Conservation (phyloP, 306 rosid genomes). For the Vigna radiata region DNA sequence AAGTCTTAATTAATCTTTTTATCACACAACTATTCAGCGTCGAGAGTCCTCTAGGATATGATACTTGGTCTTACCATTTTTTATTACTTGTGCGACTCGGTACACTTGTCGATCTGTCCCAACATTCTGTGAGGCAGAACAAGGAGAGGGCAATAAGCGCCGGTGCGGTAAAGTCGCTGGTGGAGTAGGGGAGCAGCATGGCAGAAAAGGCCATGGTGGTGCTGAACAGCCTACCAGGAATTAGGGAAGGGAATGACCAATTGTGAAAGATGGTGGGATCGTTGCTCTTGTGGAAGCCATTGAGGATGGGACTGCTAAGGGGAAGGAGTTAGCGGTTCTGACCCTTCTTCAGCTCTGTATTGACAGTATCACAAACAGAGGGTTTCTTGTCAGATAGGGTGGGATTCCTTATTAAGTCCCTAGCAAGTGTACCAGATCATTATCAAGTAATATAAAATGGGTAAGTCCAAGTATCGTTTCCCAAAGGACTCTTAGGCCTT, state of each 20-base stretch:
- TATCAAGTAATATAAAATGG: no score
- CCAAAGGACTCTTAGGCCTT: no score
- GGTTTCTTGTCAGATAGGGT: conserved; percentile 77
- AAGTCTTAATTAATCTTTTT: no score
- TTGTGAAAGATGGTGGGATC: conserved; percentile 79
- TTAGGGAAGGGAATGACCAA: conserved; percentile 69
- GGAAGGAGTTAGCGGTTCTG: conserved; percentile 78
- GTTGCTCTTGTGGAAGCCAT: conserved; percentile 79
- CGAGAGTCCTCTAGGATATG: no score
- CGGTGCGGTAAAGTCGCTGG: conserved; percentile 78
- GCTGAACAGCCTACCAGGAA: conserved; percentile 70
- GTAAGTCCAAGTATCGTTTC: no score
- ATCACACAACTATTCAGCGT: no score
- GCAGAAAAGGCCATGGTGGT: conserved; percentile 90
- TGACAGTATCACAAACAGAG: conserved; percentile 67
- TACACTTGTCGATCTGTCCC: no score
- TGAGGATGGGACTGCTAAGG: conserved; percentile 80
- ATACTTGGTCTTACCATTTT: no score
- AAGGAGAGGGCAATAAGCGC: conserved; percentile 84
- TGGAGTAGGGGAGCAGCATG: conserved; percentile 74
- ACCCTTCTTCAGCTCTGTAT: conserved; percentile 70
- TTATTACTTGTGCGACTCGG: no score
- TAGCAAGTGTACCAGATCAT: no score
- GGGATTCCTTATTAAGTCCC: no score
- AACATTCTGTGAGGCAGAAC: conserved; percentile 64